A percentile compares a stretch with the other conserved stretches of the same genome.
Conservation (phyloP, 164 flowering plant genomes). For the Hamamelis virginiana region DNA sequence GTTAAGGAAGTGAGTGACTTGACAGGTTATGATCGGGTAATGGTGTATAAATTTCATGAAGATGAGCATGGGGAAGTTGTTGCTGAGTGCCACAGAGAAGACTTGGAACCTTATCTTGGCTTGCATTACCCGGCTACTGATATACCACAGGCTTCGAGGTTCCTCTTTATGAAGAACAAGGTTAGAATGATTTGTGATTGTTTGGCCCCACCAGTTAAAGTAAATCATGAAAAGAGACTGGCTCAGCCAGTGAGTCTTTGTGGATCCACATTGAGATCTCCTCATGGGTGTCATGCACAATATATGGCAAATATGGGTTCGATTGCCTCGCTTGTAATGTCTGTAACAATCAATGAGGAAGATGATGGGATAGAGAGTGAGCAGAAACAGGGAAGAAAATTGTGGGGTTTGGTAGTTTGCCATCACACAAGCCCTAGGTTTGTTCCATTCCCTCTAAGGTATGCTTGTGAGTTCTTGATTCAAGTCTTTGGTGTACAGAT, state of each 20-base stretch:
- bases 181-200: conserved; percentile 82
- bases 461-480: conserved; percentile 77
- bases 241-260: conserved; percentile 54
- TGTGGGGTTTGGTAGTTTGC: conserved; percentile 86
- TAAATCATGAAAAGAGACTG: conserved; percentile 52
- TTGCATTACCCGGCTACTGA: conserved; percentile 81
- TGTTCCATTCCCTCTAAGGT: conserved; percentile 69
- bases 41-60: conserved; percentile 79
- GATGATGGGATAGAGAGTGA: conserved; percentile 39
- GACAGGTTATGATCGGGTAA: conserved; percentile 73
- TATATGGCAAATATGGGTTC: conserved; percentile 85
- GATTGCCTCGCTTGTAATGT: conserved; percentile 77
- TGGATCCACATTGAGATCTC: conserved; percentile 70
- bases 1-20: conserved; percentile 65
- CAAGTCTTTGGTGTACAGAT: conserved; percentile 71
- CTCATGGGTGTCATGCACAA: conserved; percentile 79
- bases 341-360: conserved; percentile 59
- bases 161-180: conserved; percentile 73
- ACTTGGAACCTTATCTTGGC: conserved; percentile 70
- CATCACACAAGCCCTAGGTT: conserved; percentile 72
- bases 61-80: conserved; percentile 85
- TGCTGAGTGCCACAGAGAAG: conserved; percentile 50
- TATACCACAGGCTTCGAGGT: conserved; percentile 81
- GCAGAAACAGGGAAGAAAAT: conserved; percentile 42
- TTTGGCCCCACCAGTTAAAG: conserved; percentile 53